Evolutionary conservation across 495 filamentous ascomycete genomes (phyloP).

Genomic region (Astrothelium macrocarpum): DNA sequence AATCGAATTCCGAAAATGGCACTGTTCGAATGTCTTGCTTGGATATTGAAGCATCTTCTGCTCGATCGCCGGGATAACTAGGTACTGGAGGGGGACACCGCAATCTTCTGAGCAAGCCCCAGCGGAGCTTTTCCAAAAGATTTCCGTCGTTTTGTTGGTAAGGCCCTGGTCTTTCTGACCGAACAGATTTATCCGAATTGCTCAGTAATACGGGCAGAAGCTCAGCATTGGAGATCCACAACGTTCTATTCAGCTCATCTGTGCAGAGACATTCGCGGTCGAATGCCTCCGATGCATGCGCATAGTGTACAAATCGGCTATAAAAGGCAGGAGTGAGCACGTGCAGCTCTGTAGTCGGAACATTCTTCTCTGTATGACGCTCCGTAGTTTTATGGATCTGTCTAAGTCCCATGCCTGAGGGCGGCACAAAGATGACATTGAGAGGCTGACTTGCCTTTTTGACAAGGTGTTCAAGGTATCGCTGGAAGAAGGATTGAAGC

Average conservation of each 20-base stretch:
- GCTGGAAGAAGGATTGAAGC: slow-evolving; percentile 43
- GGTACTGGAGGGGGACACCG: slow-evolving; percentile 23
- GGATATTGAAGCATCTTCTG: neutral
- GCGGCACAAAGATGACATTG: slow-evolving; percentile 42
- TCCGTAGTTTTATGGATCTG: slow-evolving; percentile 16
- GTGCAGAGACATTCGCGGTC: slow-evolving; percentile 35
- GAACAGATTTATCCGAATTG: neutral
- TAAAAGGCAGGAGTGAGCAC: slow-evolving; percentile 53
- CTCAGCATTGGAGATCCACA: slow-evolving; percentile 41
- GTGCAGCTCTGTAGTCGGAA: slow-evolving; percentile 28
- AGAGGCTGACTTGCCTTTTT: slow-evolving; percentile 32
- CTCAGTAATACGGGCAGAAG: slow-evolving; percentile 30
- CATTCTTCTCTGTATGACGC: slow-evolving; percentile 7
- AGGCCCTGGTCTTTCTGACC: neutral
- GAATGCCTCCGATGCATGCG: slow-evolving; percentile 42
- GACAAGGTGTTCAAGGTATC: slow-evolving; percentile 42
- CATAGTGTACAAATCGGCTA: slow-evolving; percentile 44
- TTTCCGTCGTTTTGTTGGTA: neutral
- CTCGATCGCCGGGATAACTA: slow-evolving; percentile 17
- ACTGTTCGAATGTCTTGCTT: slow-evolving; percentile 19
- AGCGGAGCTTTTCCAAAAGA: slow-evolving; percentile 21
- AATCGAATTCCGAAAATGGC: slow-evolving; percentile 22
- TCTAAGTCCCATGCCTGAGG: slow-evolving; percentile 9
- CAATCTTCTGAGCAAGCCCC: slow-evolving; percentile 20
- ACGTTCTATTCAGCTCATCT: slow-evolving; percentile 39